A percentile compares a stretch with the other conserved stretches of the same genome.
Evolutionary conservation across 2,329 filamentous ascomycete genomes (phyloP).

Genomic region (Emergomyces orientalis): DNA sequence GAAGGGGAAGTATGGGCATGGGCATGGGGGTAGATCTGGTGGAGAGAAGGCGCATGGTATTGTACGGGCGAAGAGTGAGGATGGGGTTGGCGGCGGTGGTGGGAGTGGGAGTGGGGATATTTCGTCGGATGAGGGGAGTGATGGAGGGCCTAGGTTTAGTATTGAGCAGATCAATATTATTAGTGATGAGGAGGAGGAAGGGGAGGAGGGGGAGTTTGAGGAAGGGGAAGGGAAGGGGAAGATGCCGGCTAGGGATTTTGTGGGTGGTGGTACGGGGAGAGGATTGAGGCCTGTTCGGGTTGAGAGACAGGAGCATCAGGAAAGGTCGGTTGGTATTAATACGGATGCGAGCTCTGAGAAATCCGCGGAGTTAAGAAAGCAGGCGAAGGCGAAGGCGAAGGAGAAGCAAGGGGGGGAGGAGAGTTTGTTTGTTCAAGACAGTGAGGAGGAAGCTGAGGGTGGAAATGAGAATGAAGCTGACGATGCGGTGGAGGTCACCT

Average conservation of each 20-base stretch:
- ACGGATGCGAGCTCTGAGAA: slow-evolving; percentile 43
- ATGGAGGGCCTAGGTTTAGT: slow-evolving; percentile 40
- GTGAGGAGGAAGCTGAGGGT: slow-evolving; percentile 17
- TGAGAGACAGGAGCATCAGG: slow-evolving; percentile 46
- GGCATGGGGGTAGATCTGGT: slow-evolving; percentile 15
- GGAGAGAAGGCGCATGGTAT: slow-evolving; percentile 21
- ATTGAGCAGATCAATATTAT: slow-evolving; percentile 51
- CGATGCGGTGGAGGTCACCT: slow-evolving; percentile 29
- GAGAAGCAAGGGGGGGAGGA: slow-evolving; percentile 21
- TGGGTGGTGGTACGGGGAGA: slow-evolving; percentile 14
- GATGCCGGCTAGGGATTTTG: slow-evolving; percentile 22
- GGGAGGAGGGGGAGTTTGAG: slow-evolving; percentile 40
- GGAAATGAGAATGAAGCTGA: slow-evolving; percentile 18
- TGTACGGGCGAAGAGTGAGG: slow-evolving; percentile 19
- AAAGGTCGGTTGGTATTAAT: slow-evolving; percentile 45
- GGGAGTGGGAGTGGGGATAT: slow-evolving; percentile 21
- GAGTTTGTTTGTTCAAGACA: slow-evolving; percentile 28
- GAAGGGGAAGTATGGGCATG: slow-evolving; percentile 14
- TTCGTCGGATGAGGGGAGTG: slow-evolving; percentile 43
- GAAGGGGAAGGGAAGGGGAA: slow-evolving; percentile 26
- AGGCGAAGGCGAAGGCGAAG: slow-evolving; percentile 25
- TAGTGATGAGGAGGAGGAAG: slow-evolving; percentile 42
- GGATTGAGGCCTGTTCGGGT: slow-evolving; percentile 47
- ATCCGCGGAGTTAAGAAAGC: slow-evolving; percentile 33
- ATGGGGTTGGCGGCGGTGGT: slow-evolving; percentile 20